A percentile compares a stretch with the other conserved stretches of the same genome.
These are phyloP conservation scores for Eutrema heterophyllum DNA, from an alignment of 345 rosid genomes.

Conservation along the genomic window DNA sequence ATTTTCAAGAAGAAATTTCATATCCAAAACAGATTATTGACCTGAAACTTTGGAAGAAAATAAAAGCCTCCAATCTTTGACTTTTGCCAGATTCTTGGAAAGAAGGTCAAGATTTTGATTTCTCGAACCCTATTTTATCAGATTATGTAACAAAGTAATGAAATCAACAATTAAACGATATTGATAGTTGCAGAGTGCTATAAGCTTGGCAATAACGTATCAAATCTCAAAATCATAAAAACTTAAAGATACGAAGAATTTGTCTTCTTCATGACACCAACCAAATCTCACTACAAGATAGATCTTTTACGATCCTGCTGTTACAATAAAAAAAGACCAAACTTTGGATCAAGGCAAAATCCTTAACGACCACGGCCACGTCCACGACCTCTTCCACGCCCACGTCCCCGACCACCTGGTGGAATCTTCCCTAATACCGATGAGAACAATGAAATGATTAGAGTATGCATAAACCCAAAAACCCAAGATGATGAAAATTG, in stretches of 20 bases:
- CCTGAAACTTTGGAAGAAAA: too few relatives aligned
- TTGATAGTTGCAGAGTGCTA: background rate
- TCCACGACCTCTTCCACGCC: constrained; percentile 91
- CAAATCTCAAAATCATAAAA: constrained; percentile 2
- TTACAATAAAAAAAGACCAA: background rate
- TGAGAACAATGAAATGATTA: constrained; percentile 3
- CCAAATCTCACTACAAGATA: constrained; percentile 19
- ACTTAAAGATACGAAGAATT: constrained; percentile 5
- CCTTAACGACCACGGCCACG: constrained; percentile 78
- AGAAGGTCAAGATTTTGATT: background rate
- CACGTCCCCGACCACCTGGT: constrained; percentile 78
- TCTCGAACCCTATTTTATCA: background rate
- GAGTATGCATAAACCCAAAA: background rate
- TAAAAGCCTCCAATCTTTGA: too few relatives aligned
- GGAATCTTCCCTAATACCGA: constrained; percentile 54
- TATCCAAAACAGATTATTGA: too few relatives aligned
- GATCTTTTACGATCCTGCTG: constrained; percentile 22
- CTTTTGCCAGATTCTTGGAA: background rate
- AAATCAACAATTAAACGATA: background rate
- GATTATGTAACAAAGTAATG: background rate
- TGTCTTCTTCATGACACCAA: constrained; percentile 9
- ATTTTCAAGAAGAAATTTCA: too few relatives aligned
- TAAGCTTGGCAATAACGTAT: constrained; percentile 9
- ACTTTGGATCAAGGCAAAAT: background rate
- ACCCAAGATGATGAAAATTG: too few relatives aligned